Base-by-base conservation (phyloP, 352 stramenopile species). In the Saprolegnia diclina region DNA sequence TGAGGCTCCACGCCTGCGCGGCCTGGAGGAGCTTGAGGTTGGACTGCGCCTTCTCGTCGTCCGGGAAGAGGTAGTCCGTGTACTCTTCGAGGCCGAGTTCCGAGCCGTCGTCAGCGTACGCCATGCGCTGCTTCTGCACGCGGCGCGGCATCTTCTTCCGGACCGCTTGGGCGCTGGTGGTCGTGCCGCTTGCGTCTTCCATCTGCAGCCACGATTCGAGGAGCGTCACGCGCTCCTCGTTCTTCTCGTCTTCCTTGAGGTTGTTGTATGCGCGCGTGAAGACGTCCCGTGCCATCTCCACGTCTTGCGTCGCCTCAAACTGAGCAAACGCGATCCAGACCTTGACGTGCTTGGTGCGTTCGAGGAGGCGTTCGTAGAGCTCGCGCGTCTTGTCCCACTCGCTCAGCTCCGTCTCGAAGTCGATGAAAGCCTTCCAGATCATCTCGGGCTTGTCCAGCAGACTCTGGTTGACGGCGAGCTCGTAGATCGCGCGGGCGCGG, bases 351-450 rank as follows among this genome's bases (percentile, higher is more conserved):
- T 96, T 91, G 13, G 95, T 98, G 32, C 94, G 87, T 76, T 99
- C 94, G 7, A 99, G 76, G 38, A 99, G 77, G 5, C 97, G 84
- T 76, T 99, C 88, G 75, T 98, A 99, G 21, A 99, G 74, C 55
- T 80, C 72, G 35, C 95, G 86, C 50, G 91, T 98, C 63, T 95
- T 90, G 26, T 96, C 88, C 1, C 73, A 66, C 54, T 95, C 83
- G 9, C 80, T 76, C 22, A 89, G 84, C 62, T 91, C 77, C 29
- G 98, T 97, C 83, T 99, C 97, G 79, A 99, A 98, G 77, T 99
- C 97, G 71, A 99, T 99, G 76, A 98, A 99, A 53, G 89, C 85
- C 74, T 99, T 99, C 97, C 97, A 99, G 56, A 99, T 87, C 68
- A 98, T 90, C 78, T 99, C 97, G 18, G 97, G 97, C 92, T 98